These are phyloP conservation scores for Colletotrichum caudatum DNA, from an alignment of 2,329 filamentous ascomycete species.

Conservation along the genomic window DNA sequence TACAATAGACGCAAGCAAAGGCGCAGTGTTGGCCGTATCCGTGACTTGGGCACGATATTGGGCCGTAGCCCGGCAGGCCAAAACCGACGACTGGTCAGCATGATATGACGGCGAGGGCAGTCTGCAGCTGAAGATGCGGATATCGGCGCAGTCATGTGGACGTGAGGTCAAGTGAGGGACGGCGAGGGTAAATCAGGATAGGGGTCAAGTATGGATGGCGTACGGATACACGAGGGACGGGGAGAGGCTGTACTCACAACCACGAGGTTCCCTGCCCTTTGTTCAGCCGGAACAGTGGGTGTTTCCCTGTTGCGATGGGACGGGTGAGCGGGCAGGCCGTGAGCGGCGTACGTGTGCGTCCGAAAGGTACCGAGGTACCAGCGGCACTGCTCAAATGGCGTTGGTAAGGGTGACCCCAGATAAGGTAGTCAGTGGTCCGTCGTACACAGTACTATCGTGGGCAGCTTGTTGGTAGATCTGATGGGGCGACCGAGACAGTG, in stretches of 20 bases:
- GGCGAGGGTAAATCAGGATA: constrained; percentile 15
- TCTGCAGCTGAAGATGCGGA: constrained; percentile 12
- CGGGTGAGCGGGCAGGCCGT: constrained; percentile 12
- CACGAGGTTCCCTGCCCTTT: constrained; percentile 31
- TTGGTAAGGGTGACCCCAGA: not conserved
- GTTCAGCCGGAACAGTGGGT: constrained; percentile 38
- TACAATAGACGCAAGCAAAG: not conserved
- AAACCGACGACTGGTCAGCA: not conserved
- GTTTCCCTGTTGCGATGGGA: constrained; percentile 34
- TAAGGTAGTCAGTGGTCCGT: not conserved
- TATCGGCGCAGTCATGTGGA: constrained; percentile 21
- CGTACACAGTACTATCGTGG: not conserved
- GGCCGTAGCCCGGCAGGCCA: constrained; percentile 15
- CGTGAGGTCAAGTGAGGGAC: constrained; percentile 19
- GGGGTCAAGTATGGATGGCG: not conserved
- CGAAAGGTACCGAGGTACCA: constrained; percentile 18
- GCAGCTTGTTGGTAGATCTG: constrained; percentile 24
- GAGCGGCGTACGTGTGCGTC: constrained; percentile 29
- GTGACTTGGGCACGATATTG: constrained; percentile 17
- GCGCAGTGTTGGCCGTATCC: not conserved
- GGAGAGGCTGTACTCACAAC: constrained; percentile 12
- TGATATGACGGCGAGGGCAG: constrained; percentile 2
- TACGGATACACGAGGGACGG: constrained; percentile 9
- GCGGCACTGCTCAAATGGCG: not conserved
- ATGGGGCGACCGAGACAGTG: constrained; percentile 33